Evolutionary conservation across 1,139 yeast genomes (phyloP), one percentile per base, ranked within the genome.

Genomic region (Candida glucosophila): DNA sequence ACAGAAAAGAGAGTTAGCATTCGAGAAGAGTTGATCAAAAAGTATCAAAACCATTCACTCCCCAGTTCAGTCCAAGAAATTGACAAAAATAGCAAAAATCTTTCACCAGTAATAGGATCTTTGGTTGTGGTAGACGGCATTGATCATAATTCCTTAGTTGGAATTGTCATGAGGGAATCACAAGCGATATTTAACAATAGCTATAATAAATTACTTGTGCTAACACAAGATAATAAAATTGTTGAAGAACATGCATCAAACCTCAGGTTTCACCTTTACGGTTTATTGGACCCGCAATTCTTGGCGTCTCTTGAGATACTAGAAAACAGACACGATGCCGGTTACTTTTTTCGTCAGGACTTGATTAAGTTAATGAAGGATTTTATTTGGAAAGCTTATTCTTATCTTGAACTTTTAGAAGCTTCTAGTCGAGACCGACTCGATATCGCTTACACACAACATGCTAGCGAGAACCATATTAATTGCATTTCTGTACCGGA

Each of bases 151-250:
- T 21, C 34, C 4, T 28, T 27, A 2, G 31, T 57, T 19, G 70
- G 69, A 1, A 33, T 60, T 2, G 67, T 64, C 2, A 16, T 63
- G 2, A 35, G 47, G 23, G 49, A 39, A 15, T 40, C 60, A 1
- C 30, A 38, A 19, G 45, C 65, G 9, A 44, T 41, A 16, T 64
- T 64, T 33, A 54, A 60, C 33, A 55, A 47, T 21, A 41, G 38
- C 29, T 49, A 47, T 28, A 60, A 58, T 36, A 55, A 55, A 26
- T 21, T 55, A 17, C 22, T 45, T 12, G 56, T 62, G 1, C 40
- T 64, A 19, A 50, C 58, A n/a, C 25, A 37, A 5, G 41, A 45
- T n/a, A 61, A 61, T 31, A 49, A 46, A 14, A 30, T 58, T 3
- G 34, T 38, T 4, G 29, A 40, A 5, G 52, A 61, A 0, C 29